Evolutionary conservation across 2,329 filamentous ascomycete species (phyloP).

Genomic region (Dactylonectria macrodidyma): DNA sequence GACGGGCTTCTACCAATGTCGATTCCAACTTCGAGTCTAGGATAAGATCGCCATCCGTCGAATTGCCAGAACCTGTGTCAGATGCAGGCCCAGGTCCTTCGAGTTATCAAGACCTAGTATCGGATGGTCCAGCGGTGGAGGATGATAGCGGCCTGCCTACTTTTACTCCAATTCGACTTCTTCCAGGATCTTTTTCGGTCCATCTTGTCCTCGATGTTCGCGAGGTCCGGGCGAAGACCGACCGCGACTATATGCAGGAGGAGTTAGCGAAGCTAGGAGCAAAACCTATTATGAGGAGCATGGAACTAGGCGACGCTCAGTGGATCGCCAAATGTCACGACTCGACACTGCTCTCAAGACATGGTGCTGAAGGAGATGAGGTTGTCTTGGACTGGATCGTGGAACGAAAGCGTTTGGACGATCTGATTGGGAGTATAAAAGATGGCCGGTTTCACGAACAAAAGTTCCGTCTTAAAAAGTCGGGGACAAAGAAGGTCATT

Average conservation of each 20-base stretch:
- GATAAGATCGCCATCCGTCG: slow-evolving; percentile 38
- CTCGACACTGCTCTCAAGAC: slow-evolving; percentile 65
- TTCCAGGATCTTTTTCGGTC: slow-evolving; percentile 78
- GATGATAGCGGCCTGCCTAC: slow-evolving; percentile 56
- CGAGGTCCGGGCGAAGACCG: slow-evolving; percentile 80
- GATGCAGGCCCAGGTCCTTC: slow-evolving; percentile 33
- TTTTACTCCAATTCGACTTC: slow-evolving; percentile 73
- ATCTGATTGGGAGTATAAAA: slow-evolving; percentile 85
- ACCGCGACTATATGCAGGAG: slow-evolving; percentile 83
- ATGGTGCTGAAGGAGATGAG: slow-evolving; percentile 76
- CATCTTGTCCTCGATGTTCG: slow-evolving; percentile 82
- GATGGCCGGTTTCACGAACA: slow-evolving; percentile 88
- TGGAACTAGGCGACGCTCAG: slow-evolving; percentile 82
- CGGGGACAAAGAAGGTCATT: slow-evolving; percentile 81
- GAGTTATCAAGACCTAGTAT: slow-evolving; percentile 57
- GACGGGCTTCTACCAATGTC: slow-evolving; percentile 17
- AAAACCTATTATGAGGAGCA: slow-evolving; percentile 74
- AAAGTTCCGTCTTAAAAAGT: slow-evolving; percentile 83
- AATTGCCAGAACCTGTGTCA: slow-evolving; percentile 28
- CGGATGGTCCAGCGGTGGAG: slow-evolving; percentile 53
- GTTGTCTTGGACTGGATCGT: slow-evolving; percentile 85
- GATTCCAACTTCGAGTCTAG: slow-evolving; percentile 12
- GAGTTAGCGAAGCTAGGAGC: slow-evolving; percentile 78
- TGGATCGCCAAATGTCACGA: slow-evolving; percentile 85
- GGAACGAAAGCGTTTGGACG: slow-evolving; percentile 85